Evolutionary conservation across 1,284 basidiomycete species (phyloP).

Genomic region (Afroboletus lepidellus): DNA sequence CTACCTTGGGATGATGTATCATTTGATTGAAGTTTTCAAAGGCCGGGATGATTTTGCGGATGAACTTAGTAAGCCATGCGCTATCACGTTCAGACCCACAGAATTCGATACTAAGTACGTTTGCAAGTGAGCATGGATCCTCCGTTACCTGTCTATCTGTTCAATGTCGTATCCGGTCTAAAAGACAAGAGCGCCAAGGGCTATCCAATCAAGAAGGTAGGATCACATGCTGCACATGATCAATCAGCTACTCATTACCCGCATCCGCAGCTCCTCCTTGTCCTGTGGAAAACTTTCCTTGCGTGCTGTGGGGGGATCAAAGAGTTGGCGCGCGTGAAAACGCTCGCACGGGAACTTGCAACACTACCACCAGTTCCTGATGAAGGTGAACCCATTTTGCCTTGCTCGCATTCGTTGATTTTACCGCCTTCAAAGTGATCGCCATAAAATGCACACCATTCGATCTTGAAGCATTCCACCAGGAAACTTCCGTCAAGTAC

Average conservation of each 20-base stretch:
- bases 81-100: slow-evolving; percentile 8
- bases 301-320: slow-evolving; percentile 91
- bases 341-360: slow-evolving; percentile 80
- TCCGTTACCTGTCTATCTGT: slow-evolving; percentile 89
- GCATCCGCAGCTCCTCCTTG: slow-evolving; percentile 78
- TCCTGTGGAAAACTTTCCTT: slow-evolving; percentile 94
- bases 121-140: slow-evolving; percentile 88
- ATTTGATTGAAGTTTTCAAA: slow-evolving; percentile 89
- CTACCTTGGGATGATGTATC: slow-evolving; percentile 90
- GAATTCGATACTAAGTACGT: slow-evolving; percentile 15
- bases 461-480: slow-evolving; percentile 84
- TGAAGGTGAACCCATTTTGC: slow-evolving; percentile 45
- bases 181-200: slow-evolving; percentile 94
- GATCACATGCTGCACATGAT: background rate
- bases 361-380: slow-evolving; percentile 65
- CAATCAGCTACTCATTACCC: slow-evolving; percentile 3
- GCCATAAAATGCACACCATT: slow-evolving; percentile 83
- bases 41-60: slow-evolving; percentile 92
- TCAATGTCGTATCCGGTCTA: slow-evolving; percentile 84
- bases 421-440: slow-evolving; percentile 34
- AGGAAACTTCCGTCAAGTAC: slow-evolving; percentile 91
- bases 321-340: slow-evolving; percentile 84
- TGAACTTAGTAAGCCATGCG: slow-evolving; percentile 77
- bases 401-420: background rate
- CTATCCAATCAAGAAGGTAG: slow-evolving; percentile 93